Conservation (phyloP, 2,329 filamentous ascomycete genomes). For the Hymenoscyphus infarciens region DNA sequence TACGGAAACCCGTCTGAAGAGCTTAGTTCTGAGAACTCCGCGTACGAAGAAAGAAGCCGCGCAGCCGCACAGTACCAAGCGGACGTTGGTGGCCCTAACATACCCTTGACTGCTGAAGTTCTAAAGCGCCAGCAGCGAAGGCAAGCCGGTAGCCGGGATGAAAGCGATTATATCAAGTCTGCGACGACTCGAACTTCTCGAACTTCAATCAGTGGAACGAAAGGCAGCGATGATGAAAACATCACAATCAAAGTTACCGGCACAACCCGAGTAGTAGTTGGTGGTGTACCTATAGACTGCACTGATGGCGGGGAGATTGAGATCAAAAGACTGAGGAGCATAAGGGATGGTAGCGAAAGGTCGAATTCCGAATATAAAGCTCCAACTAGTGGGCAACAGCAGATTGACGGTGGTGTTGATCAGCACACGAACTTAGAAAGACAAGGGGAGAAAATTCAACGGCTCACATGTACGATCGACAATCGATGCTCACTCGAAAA, state of each 20-base stretch:
- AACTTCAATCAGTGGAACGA: constrained; percentile 33
- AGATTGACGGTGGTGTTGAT: constrained; percentile 22
- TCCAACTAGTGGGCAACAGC: constrained; percentile 8
- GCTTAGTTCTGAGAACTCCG: neutral
- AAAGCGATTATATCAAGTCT: constrained; percentile 60
- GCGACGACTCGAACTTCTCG: constrained; percentile 57
- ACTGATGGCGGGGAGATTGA: constrained; percentile 58
- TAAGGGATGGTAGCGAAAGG: constrained; percentile 48
- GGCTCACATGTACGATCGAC: too few relatives aligned
- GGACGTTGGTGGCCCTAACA: constrained; percentile 43
- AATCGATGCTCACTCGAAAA: too few relatives aligned
- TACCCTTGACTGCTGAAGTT: constrained; percentile 53
- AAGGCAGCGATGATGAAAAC: constrained; percentile 47
- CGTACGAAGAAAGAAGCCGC: constrained; percentile 43
- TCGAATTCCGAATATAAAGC: constrained; percentile 39
- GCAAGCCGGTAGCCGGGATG: constrained; percentile 53
- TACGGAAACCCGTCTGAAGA: constrained; percentile 25
- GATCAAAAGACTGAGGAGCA: constrained; percentile 42
- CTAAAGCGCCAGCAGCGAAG: constrained; percentile 46
- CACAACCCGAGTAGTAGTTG: constrained; percentile 51
- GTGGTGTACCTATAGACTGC: constrained; percentile 56
- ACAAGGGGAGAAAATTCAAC: too few relatives aligned
- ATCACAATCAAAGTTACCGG: constrained; percentile 59
- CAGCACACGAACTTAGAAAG: too few relatives aligned
- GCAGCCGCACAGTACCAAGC: constrained; percentile 51